phyloP scores from a whole-genome alignment of 1,139 yeast species.

The Geotrichum aggregatum region DNA sequence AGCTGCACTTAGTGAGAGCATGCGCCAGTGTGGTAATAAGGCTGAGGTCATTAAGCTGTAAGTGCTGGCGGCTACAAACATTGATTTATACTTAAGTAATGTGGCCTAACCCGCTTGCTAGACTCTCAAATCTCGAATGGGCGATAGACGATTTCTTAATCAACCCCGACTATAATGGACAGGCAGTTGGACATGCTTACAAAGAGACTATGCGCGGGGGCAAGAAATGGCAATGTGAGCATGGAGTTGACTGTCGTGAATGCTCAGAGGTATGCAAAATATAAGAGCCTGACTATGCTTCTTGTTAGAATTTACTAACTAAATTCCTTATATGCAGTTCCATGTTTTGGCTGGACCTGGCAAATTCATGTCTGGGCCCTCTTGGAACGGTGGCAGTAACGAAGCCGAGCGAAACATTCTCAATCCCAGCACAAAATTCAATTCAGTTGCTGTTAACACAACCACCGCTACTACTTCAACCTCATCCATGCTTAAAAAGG shows the following conservation, averaged over 20 bases:
- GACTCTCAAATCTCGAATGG: conserved; percentile 23
- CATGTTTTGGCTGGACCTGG: conserved; percentile 31
- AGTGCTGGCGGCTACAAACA: too few relatives aligned
- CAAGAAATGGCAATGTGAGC: conserved; percentile 28
- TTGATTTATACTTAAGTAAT: neutral
- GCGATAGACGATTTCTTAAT: conserved; percentile 31
- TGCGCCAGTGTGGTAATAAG: neutral
- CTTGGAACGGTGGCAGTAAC: conserved; percentile 20
- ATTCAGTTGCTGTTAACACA: neutral
- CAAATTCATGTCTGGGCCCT: conserved; percentile 21
- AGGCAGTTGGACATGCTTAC: conserved; percentile 28
- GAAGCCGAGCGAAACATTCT: neutral
- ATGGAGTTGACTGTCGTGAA: conserved; percentile 31
- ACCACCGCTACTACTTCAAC: conserved; percentile 2
- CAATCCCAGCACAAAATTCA: neutral
- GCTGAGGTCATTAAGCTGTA: conserved; percentile 8
- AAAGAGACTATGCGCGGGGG: conserved; percentile 31
- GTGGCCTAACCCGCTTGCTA: conserved; percentile 4
- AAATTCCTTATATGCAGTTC: conserved; percentile 21
- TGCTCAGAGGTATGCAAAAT: conserved; percentile 27
- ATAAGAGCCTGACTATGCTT: neutral
- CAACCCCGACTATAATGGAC: conserved; percentile 27
- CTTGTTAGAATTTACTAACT: neutral
- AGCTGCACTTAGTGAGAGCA: neutral
- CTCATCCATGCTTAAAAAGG: conserved; percentile 22